Conservation (phyloP, 2,329 filamentous ascomycete species). For the Diplodia scrobiculata region DNA sequence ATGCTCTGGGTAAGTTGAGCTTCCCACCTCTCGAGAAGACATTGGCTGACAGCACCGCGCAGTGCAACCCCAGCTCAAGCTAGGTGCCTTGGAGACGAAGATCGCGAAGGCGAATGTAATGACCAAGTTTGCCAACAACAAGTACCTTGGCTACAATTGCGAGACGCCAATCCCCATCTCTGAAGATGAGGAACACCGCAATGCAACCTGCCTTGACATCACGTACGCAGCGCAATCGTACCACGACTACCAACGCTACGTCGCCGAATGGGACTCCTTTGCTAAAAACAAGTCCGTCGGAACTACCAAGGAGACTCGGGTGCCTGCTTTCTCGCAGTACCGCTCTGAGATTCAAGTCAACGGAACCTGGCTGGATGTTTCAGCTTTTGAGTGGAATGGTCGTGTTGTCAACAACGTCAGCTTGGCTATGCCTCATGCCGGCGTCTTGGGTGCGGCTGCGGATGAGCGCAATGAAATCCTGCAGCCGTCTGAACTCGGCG, state of each 20-base stretch:
- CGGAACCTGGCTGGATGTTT: slow-evolving; percentile 68
- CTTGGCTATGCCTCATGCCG: slow-evolving; percentile 74
- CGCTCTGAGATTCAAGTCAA: slow-evolving; percentile 72
- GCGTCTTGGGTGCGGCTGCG: slow-evolving; percentile 66
- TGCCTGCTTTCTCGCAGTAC: slow-evolving; percentile 63
- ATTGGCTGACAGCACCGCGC: background rate
- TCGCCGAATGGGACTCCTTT: slow-evolving; percentile 58
- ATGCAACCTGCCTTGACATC: slow-evolving; percentile 66
- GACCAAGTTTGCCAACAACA: slow-evolving; percentile 64
- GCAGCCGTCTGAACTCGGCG: slow-evolving; percentile 63
- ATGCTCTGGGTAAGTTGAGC: slow-evolving; percentile 59
- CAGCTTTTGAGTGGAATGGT: slow-evolving; percentile 56
- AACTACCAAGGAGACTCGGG: slow-evolving; percentile 53
- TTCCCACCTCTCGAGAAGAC: background rate
- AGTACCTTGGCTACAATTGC: slow-evolving; percentile 60
- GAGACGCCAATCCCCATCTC: slow-evolving; percentile 59
- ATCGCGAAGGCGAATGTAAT: slow-evolving; percentile 60
- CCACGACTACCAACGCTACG: slow-evolving; percentile 67
- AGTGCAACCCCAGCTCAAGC: slow-evolving; percentile 71
- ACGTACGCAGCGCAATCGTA: slow-evolving; percentile 70
- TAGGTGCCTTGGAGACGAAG: slow-evolving; percentile 55
- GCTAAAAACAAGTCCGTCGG: slow-evolving; percentile 50
- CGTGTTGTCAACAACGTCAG: slow-evolving; percentile 75
- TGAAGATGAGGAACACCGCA: slow-evolving; percentile 48
- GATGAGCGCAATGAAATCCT: slow-evolving; percentile 65